Evolutionary conservation across 2,329 filamentous ascomycete species (phyloP).

Genomic region (Cadophora sp.): DNA sequence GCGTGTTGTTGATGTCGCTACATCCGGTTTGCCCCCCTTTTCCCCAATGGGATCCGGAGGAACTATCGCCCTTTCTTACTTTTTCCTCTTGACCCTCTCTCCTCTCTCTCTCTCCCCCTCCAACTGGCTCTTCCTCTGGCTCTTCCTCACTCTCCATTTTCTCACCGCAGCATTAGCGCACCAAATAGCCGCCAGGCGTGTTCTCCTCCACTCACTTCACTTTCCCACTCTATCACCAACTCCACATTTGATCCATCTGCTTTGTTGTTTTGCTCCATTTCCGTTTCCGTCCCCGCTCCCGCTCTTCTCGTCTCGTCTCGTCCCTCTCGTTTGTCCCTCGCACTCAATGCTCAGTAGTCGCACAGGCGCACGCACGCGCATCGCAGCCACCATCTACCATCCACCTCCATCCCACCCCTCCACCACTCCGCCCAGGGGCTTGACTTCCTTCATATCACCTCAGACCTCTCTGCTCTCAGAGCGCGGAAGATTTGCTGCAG

Average conservation of each 20-base stretch:
- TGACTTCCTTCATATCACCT: background rate
- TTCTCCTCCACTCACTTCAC: constrained; percentile 7
- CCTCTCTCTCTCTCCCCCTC: background rate
- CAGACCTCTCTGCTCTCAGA: constrained; percentile 20
- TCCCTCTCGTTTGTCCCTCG: background rate
- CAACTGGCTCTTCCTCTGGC: too few relatives aligned
- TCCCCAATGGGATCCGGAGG: constrained; percentile 9
- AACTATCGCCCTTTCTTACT: constrained; percentile 18
- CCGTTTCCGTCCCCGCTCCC: background rate
- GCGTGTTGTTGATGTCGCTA: background rate
- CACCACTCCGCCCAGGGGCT: too few relatives aligned
- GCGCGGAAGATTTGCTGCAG: constrained; percentile 17
- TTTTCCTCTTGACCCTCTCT: background rate
- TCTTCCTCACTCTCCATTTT: constrained; percentile 6
- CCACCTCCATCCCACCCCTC: too few relatives aligned
- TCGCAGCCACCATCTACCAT: background rate
- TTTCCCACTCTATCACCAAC: background rate
- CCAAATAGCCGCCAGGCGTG: constrained; percentile 19
- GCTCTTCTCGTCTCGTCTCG: background rate
- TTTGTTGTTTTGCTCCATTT: background rate
- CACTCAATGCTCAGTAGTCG: background rate
- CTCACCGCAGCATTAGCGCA: constrained; percentile 22
- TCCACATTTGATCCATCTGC: background rate
- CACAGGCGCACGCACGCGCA: constrained; percentile 4
- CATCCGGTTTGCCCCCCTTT: background rate